These are phyloP conservation scores for Salix purpurea DNA, from an alignment of 345 rosid genomes.

Conservation along the genomic window DNA sequence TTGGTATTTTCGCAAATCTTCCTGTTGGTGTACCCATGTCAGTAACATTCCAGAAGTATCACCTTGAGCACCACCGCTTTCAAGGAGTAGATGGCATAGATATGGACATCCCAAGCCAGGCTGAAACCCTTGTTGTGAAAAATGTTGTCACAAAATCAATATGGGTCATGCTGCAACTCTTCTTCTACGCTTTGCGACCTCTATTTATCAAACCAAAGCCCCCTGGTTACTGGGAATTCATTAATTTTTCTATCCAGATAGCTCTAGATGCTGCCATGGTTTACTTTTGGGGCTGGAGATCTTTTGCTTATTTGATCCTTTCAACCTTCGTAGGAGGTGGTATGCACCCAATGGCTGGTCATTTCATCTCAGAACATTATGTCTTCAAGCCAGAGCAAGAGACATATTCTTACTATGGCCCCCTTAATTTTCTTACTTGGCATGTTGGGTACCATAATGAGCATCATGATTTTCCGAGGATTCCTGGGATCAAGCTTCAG, in stretches of 20 bases:
- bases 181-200: slow-evolving; percentile 81
- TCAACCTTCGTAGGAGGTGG: slow-evolving; percentile 93
- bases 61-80: slow-evolving; percentile 85
- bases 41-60: slow-evolving; percentile 82
- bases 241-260: slow-evolving; percentile 52
- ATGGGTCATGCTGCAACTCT: slow-evolving; percentile 79
- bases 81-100: slow-evolving; percentile 85
- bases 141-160: slow-evolving; percentile 56
- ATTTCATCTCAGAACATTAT: slow-evolving; percentile 85
- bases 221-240: slow-evolving; percentile 76
- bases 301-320: slow-evolving; percentile 64
- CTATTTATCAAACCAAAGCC: slow-evolving; percentile 81
- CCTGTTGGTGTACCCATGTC: slow-evolving; percentile 93
- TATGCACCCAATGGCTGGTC: slow-evolving; percentile 90
- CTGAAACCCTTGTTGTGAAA: slow-evolving; percentile 57
- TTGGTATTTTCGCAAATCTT: slow-evolving; percentile 81
- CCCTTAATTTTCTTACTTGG: slow-evolving; percentile 74
- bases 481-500: slow-evolving; percentile 70
- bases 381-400: slow-evolving; percentile 78
- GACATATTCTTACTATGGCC: slow-evolving; percentile 87
- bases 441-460: slow-evolving; percentile 85
- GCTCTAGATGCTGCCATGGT: slow-evolving; percentile 51
- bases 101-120: slow-evolving; percentile 70
- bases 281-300: slow-evolving; percentile 63
- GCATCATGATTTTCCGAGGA: slow-evolving; percentile 92